These are phyloP conservation scores for Penstemon barbatus DNA, from an alignment of 257 asterid species.

Conservation along the genomic window DNA sequence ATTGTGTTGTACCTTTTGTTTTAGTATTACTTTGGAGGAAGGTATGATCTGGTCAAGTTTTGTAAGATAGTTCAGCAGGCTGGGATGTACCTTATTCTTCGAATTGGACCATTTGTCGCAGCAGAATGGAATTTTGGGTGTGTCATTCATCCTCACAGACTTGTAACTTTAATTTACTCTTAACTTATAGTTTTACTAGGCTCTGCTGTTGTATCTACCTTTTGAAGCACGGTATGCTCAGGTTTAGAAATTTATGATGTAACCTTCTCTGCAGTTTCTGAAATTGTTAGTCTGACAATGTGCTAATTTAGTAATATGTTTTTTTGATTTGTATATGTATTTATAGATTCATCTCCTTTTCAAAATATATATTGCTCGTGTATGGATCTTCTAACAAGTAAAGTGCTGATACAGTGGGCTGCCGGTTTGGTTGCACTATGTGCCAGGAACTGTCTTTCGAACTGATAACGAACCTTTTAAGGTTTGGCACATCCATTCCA, in stretches of 20 bases:
- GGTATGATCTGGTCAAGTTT: conserved; percentile 78
- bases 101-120: conserved; percentile 91
- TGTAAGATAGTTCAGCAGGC: conserved; percentile 80
- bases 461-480: conserved; percentile 81
- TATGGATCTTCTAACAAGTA: conserved; percentile 21
- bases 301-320: background rate
- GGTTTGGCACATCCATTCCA: conserved; percentile 41
- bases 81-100: conserved; percentile 77
- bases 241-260: background rate
- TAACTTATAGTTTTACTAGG: background rate
- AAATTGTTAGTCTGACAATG: background rate
- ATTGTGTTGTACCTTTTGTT: background rate
- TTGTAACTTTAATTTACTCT: background rate
- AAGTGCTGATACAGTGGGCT: conserved; percentile 59
- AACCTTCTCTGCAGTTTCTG: background rate
- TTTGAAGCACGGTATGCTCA: background rate
- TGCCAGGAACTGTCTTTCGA: conserved; percentile 86
- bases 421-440: conserved; percentile 95
- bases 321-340: background rate
- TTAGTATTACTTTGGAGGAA: conserved; percentile 89
- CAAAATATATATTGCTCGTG: background rate
- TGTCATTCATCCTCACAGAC: conserved; percentile 4
- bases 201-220: background rate
- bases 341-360: background rate
- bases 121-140: conserved; percentile 98